Evolutionary conservation across 2,329 filamentous ascomycete genomes (phyloP), one percentile per base, ranked within the genome.

Genomic region (Fusarium chaquense): DNA sequence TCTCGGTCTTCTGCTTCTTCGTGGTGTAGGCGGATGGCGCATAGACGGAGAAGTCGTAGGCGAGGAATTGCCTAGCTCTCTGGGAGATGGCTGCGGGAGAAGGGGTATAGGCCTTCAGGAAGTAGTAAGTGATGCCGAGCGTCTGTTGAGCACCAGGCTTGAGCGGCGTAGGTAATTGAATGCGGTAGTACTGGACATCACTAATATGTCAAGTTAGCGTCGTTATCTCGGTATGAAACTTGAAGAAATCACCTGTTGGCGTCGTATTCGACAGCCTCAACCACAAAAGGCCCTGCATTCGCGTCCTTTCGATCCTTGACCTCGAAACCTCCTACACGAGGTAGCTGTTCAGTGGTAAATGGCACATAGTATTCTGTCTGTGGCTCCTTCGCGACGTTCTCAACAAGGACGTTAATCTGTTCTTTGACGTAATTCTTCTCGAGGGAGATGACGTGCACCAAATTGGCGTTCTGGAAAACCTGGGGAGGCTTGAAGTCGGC

Each of bases 391-490:
- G 91, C 93, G 72, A 92, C 85, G 80, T 99, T 99, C 84, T 98
- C 92, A 69, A 99, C 89, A 53, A 97, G 86, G n/a, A 97, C 91
- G 82, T 98, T 98, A 85, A 98, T 89, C 16, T 90, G 91, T 81
- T 98, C 95, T 78, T 94, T 91, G 58, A 90, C 90, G 76, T 96
- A 98, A 73, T 90, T 92, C 85, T 98, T 98, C 82, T 98, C 95
- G 62, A 98, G 82, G 72, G 97, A 97, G 77, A 97, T 91, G 70
- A 92, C 90, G 76, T 96, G 92, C 53, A 98, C 91, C 32, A 98
- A 82, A 79, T 99, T 98, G 81, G 87, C 87, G 81, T 99, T 98
- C 83, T 94, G 93, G 84, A 97, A 99, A 72, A 94, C 92, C 78
- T 93, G 92, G 16, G 94, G 91, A 56, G 95, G 94, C 80, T 88